Base-by-base conservation (phyloP, 768 basidiomycete species). In the Mycena venus region DNA sequence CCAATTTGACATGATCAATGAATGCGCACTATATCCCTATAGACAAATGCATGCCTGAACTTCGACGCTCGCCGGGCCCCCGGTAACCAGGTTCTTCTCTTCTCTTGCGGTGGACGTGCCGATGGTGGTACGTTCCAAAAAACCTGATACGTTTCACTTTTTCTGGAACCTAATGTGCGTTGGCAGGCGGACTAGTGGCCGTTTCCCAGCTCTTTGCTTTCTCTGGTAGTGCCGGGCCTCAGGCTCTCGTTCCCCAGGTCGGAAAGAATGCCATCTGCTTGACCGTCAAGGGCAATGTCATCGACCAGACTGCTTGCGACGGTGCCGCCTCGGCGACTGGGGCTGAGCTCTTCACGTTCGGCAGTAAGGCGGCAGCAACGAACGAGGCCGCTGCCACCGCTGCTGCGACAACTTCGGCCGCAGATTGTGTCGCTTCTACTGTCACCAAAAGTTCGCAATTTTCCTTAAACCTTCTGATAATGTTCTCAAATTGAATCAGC, bases 81-180 rank as follows among this genome's bases (percentile, higher is more conserved):
- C 10, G 79, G 79, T 19, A 78, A 79, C 69, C 79, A 80, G 63
- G 79, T 80, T 10, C 31, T 79, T 9, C 42, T 80, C 27, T 80
- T 80, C 72, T 78, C 76, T 17, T 80, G 79, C 70, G 79, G 79
- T 40, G 79, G 79, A 59, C 78, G 79, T 53, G 79, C 79, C 8
- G 79, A 80, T 51, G 79, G 79, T 36, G 66, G 78, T 79, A 70
- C 14, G 78, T 72, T 25, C 49, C n/a, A n/a, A n/a, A n/a, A n/a
- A n/a, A 3, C 10, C 27, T 1, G 40, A n/a, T 21, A n/a, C n/a
- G n/a, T 21, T 69, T 19, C n/a, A 6, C 5, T 68, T 44, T 51
- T 11, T 56, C 21, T 31, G 25, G 25, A 27, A 36, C 4, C 32
- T 40, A 34, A 56, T 25, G 21, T 40, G 12, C 8, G 15, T 38